A percentile compares a stretch with the other conserved stretches of the same genome.
Conservation (phyloP, 768 basidiomycete genomes). For the Tremella fuciformis region DNA sequence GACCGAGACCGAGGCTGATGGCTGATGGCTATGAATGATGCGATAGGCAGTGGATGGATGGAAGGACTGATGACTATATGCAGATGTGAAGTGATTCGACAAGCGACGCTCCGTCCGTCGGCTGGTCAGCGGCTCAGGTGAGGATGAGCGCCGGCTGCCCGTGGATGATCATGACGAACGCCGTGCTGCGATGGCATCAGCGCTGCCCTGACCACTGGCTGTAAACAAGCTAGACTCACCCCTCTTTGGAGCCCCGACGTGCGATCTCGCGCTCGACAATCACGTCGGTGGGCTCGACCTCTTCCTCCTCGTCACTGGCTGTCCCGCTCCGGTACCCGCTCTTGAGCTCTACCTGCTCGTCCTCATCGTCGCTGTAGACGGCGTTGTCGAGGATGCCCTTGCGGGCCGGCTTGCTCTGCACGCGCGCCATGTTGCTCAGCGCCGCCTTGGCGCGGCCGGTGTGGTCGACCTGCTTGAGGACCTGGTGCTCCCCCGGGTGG, state of each 20-base stretch:
- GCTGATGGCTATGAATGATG: too few relatives aligned
- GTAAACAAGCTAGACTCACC: constrained; percentile 28
- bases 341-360: constrained; percentile 22
- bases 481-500: constrained; percentile 1
- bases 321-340: constrained; percentile 30
- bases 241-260: constrained; percentile 40
- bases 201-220: background rate
- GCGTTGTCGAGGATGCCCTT: constrained; percentile 17
- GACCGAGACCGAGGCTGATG: too few relatives aligned
- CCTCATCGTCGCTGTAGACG: constrained; percentile 18
- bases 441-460: background rate
- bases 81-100: too few relatives aligned
- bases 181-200: constrained; percentile 22
- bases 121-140: constrained; percentile 27
- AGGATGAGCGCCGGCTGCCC: constrained; percentile 49
- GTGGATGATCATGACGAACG: constrained; percentile 45
- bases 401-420: constrained; percentile 19
- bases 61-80: background rate
- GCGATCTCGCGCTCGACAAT: constrained; percentile 39
- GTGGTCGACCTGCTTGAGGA: background rate
- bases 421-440: background rate
- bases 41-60: background rate
- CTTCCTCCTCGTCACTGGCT: constrained; percentile 39
- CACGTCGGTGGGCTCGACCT: constrained; percentile 40
- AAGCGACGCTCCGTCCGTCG: too few relatives aligned